Percentiles rank a stretch among this genome's conserved stretches.
phyloP scores from a whole-genome alignment of 75 land plant genomes.

The Picea glauca region DNA sequence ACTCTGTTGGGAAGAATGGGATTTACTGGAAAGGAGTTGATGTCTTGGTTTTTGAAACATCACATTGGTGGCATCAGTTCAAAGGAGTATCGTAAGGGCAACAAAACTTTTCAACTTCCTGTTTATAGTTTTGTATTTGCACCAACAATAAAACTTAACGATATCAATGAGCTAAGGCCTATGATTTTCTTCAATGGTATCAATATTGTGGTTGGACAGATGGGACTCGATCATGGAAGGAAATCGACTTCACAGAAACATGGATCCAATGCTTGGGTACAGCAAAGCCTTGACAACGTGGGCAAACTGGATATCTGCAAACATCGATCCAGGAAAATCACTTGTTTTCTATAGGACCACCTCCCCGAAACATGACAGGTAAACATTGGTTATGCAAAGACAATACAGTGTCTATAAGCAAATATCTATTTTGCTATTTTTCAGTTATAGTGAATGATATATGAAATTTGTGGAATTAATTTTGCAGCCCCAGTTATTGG shows the following conservation, averaged over 20 bases:
- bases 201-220: not conserved
- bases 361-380: slow-evolving; percentile 38
- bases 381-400: not conserved
- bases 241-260: not conserved
- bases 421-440: too few species aligned
- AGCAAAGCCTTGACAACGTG: slow-evolving; percentile 29
- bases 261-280: slow-evolving; percentile 13
- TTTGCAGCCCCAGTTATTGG: slow-evolving; percentile 36
- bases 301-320: slow-evolving; percentile 29
- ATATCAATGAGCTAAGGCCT: too few species aligned
- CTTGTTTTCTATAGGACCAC: slow-evolving; percentile 35
- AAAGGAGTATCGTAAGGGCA: slow-evolving; percentile 23
- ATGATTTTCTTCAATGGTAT: too few species aligned
- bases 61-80: slow-evolving; percentile 79
- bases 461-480: too few species aligned
- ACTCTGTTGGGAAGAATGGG: slow-evolving; percentile 54
- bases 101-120: not conserved
- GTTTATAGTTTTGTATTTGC: too few species aligned
- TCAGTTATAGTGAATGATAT: too few species aligned
- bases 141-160: too few species aligned
- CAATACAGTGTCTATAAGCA: too few species aligned
- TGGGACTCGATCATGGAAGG: not conserved
- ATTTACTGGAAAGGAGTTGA: slow-evolving; percentile 57
- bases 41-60: slow-evolving; percentile 68
- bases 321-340: slow-evolving; percentile 16